These are phyloP conservation scores for Lojkania enalia DNA, from an alignment of 2,329 filamentous ascomycete genomes.

Conservation along the genomic window DNA sequence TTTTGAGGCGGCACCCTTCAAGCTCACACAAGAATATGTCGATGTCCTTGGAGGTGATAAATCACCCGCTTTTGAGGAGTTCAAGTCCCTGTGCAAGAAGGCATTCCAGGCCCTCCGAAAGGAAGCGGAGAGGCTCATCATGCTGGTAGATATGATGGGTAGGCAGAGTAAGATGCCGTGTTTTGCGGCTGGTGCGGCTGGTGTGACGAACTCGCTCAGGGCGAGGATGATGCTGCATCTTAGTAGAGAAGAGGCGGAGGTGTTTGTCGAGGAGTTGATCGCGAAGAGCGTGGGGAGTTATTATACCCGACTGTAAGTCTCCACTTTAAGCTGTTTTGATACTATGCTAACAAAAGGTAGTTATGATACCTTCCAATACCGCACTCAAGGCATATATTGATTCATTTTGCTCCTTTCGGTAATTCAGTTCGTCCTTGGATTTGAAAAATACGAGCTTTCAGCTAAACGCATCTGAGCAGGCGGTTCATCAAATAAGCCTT, in stretches of 20 bases:
- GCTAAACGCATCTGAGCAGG: too few relatives aligned
- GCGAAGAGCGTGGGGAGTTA: slow-evolving; percentile 83
- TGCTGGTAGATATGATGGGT: slow-evolving; percentile 83
- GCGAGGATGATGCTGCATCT: slow-evolving; percentile 81
- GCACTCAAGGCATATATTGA: slow-evolving; percentile 85
- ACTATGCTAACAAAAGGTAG: slow-evolving; percentile 48
- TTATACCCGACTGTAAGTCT: slow-evolving; percentile 78
- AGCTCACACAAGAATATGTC: slow-evolving; percentile 83
- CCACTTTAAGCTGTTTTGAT: neutral
- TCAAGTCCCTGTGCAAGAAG: slow-evolving; percentile 78
- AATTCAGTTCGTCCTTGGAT: too few relatives aligned
- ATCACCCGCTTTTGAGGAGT: slow-evolving; percentile 71
- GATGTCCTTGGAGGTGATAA: slow-evolving; percentile 77
- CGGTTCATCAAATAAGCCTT: too few relatives aligned
- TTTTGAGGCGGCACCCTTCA: slow-evolving; percentile 85
- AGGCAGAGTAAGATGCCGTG: slow-evolving; percentile 83
- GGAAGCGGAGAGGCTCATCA: slow-evolving; percentile 78
- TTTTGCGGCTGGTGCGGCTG: slow-evolving; percentile 72
- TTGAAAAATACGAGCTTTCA: too few relatives aligned
- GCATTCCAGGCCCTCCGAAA: slow-evolving; percentile 80
- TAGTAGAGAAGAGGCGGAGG: slow-evolving; percentile 78
- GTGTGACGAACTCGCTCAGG: slow-evolving; percentile 69
- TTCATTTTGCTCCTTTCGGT: neutral
- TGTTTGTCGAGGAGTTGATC: slow-evolving; percentile 80
- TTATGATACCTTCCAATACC: slow-evolving; percentile 85